Percentiles rank a stretch among this genome's conserved stretches.
Evolutionary conservation across 1,284 basidiomycete genomes (phyloP).

Genomic region (Apiotrichum domesticum): DNA sequence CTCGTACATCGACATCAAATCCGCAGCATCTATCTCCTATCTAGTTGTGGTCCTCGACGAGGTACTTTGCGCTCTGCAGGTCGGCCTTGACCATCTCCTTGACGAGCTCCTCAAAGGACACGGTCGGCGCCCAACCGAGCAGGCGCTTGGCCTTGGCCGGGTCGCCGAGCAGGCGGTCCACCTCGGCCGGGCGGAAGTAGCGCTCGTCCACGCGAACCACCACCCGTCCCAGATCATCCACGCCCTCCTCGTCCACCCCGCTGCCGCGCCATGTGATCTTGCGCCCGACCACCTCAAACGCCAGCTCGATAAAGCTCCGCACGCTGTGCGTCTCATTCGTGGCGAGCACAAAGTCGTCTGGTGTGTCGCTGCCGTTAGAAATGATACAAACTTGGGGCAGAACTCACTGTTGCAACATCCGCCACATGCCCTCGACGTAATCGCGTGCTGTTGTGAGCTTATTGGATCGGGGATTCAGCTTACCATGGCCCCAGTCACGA

Average conservation of each 20-base stretch:
- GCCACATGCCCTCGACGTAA: conserved; percentile 92
- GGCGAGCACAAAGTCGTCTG: conserved; percentile 85
- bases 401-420: conserved; percentile 74
- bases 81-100: conserved; percentile 64
- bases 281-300: conserved; percentile 64
- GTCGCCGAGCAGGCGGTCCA: conserved; percentile 54
- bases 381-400: background rate
- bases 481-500: conserved; percentile 91
- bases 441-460: conserved; percentile 58
- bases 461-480: conserved; percentile 18
- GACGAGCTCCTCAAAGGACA: conserved; percentile 72
- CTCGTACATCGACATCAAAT: too few species aligned
- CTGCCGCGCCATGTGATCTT: conserved; percentile 68
- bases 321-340: conserved; percentile 88
- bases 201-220: conserved; percentile 19
- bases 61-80: conserved; percentile 17
- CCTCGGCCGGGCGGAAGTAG: conserved; percentile 64
- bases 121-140: conserved; percentile 78
- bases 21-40: too few species aligned
- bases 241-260: conserved; percentile 52
- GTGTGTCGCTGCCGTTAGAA: conserved; percentile 19
- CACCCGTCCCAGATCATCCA: conserved; percentile 6
- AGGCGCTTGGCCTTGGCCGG: conserved; percentile 68
- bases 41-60: conserved; percentile 25
- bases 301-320: conserved; percentile 78